Conservation (phyloP, 2,329 filamentous ascomycete genomes). For the Rhinocladiella mackenziei region DNA sequence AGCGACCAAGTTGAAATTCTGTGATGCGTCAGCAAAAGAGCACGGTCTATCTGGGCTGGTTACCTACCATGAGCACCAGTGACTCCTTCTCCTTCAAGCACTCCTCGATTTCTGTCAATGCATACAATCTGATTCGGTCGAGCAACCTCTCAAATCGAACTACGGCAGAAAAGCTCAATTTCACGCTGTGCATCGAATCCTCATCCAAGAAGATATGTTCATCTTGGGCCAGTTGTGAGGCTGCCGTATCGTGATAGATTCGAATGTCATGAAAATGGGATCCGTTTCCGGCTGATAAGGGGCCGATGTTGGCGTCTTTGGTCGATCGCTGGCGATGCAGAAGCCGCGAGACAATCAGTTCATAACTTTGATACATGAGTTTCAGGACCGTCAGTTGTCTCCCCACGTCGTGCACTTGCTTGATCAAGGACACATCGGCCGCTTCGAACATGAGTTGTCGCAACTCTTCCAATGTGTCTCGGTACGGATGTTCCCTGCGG, state of each 20-base stretch:
- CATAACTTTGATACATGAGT: slow-evolving; percentile 59
- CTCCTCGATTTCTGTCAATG: slow-evolving; percentile 60
- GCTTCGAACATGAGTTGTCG: slow-evolving; percentile 54
- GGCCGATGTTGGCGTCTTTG: not conserved
- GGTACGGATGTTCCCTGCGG: slow-evolving; percentile 52
- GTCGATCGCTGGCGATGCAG: slow-evolving; percentile 46
- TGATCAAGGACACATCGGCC: slow-evolving; percentile 44
- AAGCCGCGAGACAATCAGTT: slow-evolving; percentile 59
- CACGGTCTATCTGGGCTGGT: no score
- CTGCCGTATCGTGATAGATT: not conserved
- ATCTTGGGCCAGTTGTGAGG: slow-evolving; percentile 6
- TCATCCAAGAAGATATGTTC: slow-evolving; percentile 11
- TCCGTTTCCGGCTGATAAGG: not conserved
- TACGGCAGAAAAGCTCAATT: slow-evolving; percentile 47
- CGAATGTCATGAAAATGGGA: slow-evolving; percentile 1
- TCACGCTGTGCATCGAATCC: slow-evolving; percentile 31
- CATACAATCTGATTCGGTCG: slow-evolving; percentile 60
- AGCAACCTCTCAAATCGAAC: slow-evolving; percentile 58
- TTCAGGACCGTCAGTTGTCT: slow-evolving; percentile 59
- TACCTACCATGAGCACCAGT: slow-evolving; percentile 62
- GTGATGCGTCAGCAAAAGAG: no score
- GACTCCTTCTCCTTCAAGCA: slow-evolving; percentile 66
- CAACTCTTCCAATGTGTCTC: slow-evolving; percentile 47
- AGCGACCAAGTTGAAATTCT: slow-evolving; percentile 75
- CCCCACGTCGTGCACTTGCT: slow-evolving; percentile 56